Conservation (phyloP, 768 basidiomycete genomes). For the Symmetrospora coprosmae region DNA sequence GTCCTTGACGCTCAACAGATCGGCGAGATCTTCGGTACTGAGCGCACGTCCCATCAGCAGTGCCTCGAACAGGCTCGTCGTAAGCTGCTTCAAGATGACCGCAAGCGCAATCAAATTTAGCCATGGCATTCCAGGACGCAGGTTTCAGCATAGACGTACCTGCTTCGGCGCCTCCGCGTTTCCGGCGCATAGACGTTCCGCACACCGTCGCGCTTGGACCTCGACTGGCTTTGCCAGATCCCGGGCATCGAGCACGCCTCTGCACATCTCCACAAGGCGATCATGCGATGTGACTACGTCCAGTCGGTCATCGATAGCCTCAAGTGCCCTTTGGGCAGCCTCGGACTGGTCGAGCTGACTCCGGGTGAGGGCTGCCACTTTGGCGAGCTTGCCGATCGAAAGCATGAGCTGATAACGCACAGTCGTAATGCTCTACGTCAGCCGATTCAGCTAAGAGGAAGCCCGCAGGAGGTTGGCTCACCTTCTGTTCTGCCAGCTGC, state of each 20-base stretch:
- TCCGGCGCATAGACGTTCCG: conserved; percentile 8
- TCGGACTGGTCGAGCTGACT: conserved; percentile 43
- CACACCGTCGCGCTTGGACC: conserved; percentile 14
- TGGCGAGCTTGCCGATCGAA: conserved; percentile 74
- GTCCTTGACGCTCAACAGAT: conserved; percentile 72
- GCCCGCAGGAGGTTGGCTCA: conserved; percentile 37
- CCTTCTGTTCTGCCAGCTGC: conserved; percentile 62
- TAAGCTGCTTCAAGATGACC: conserved; percentile 43
- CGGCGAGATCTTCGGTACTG: conserved; percentile 63
- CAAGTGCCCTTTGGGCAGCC: conserved; percentile 27
- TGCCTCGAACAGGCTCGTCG: conserved; percentile 54
- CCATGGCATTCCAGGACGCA: conserved; percentile 41
- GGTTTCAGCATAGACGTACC: background rate
- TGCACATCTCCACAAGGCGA: conserved; percentile 52
- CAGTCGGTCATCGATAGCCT: conserved; percentile 71
- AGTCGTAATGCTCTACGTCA: background rate
- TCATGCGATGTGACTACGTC: conserved; percentile 79
- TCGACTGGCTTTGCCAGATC: conserved; percentile 8
- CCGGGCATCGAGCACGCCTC: conserved; percentile 30
- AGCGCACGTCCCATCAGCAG: conserved; percentile 62
- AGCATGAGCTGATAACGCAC: conserved; percentile 55
- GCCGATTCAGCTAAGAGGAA: background rate
- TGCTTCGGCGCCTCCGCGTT: conserved; percentile 22
- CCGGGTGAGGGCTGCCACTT: conserved; percentile 51
- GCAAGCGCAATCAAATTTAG: too few species aligned